A percentile compares a stretch with the other conserved stretches of the same genome.
phyloP scores from a whole-genome alignment of 495 filamentous ascomycete species.

The Penicillium dipodomyicola region DNA sequence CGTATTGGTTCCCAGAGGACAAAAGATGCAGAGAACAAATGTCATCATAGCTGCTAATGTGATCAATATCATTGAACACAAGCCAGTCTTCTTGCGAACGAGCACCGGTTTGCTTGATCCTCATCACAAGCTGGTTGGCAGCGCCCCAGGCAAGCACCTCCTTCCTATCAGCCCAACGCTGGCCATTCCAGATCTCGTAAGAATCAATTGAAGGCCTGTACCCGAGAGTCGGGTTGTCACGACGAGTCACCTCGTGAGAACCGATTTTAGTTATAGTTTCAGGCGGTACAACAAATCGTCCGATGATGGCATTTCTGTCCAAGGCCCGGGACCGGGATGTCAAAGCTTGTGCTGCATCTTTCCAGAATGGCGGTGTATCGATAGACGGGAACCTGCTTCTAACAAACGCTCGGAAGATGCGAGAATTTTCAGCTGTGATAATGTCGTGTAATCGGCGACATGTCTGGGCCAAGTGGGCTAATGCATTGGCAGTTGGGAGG shows the following conservation, averaged over 20 bases:
- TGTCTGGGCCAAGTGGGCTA: slow-evolving; percentile 49
- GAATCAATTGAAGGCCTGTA: slow-evolving; percentile 62
- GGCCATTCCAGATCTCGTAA: slow-evolving; percentile 54
- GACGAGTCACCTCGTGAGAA: slow-evolving; percentile 28
- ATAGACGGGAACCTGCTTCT: slow-evolving; percentile 52
- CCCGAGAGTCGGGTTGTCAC: slow-evolving; percentile 58
- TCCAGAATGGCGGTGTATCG: slow-evolving; percentile 43
- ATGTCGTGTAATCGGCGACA: slow-evolving; percentile 51
- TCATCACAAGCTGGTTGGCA: slow-evolving; percentile 54
- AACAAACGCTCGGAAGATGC: slow-evolving; percentile 51
- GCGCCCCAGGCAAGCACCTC: slow-evolving; percentile 63
- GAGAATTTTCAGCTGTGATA: slow-evolving; percentile 54
- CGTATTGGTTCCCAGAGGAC: slow-evolving; percentile 33
- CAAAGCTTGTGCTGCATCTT: slow-evolving; percentile 54
- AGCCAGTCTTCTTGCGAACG: slow-evolving; percentile 40
- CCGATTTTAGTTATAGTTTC: slow-evolving; percentile 31
- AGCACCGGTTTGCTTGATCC: slow-evolving; percentile 35
- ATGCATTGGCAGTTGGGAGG: slow-evolving; percentile 50
- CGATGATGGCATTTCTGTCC: slow-evolving; percentile 58
- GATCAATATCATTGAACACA: slow-evolving; percentile 50
- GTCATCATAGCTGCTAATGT: slow-evolving; percentile 60
- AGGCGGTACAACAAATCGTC: slow-evolving; percentile 50
- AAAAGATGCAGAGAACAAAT: slow-evolving; percentile 58
- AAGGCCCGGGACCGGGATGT: slow-evolving; percentile 58
- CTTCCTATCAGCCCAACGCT: slow-evolving; percentile 50